A percentile compares a stretch with the other conserved stretches of the same genome.
These are phyloP conservation scores for Beta macrorhiza DNA, from an alignment of 179 eudicot genomes.

Conservation along the genomic window DNA sequence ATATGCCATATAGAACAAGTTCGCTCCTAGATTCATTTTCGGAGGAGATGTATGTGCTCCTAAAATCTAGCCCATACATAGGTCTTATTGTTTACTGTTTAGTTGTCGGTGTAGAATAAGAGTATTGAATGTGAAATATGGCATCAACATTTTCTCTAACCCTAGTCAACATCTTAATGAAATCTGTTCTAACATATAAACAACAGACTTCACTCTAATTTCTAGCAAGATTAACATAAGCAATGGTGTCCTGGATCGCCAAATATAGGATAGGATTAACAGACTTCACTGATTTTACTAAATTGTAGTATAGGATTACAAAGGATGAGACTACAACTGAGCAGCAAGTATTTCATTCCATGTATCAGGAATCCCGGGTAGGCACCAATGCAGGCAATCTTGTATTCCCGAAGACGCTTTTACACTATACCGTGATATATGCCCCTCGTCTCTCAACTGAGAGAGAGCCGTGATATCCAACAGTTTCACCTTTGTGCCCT, in stretches of 20 bases:
- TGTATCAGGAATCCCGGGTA: constrained; percentile 83
- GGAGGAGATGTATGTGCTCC: too few relatives aligned
- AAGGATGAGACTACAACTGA: constrained; percentile 38
- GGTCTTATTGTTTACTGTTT: too few relatives aligned
- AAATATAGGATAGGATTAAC: neutral
- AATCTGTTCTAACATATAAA: constrained; percentile 17
- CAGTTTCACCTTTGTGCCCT: constrained; percentile 60
- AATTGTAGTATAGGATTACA: constrained; percentile 3
- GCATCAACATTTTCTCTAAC: constrained; percentile 12
- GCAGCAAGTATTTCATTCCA: constrained; percentile 84
- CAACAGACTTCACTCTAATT: constrained; percentile 15
- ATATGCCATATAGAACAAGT: too few relatives aligned
- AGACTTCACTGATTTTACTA: neutral
- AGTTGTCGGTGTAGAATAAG: too few relatives aligned
- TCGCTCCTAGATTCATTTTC: too few relatives aligned
- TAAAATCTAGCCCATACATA: too few relatives aligned
- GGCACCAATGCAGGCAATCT: constrained; percentile 92
- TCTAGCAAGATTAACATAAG: constrained; percentile 6
- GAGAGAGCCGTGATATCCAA: constrained; percentile 77
- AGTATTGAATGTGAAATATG: neutral
- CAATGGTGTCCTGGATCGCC: neutral
- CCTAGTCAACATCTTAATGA: constrained; percentile 15
- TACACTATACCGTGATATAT: constrained; percentile 62
- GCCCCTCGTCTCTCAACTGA: constrained; percentile 77
- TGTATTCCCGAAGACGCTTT: constrained; percentile 59